These are phyloP conservation scores for Eucalyptus curtisii DNA, from an alignment of 345 rosid genomes.

Conservation along the genomic window DNA sequence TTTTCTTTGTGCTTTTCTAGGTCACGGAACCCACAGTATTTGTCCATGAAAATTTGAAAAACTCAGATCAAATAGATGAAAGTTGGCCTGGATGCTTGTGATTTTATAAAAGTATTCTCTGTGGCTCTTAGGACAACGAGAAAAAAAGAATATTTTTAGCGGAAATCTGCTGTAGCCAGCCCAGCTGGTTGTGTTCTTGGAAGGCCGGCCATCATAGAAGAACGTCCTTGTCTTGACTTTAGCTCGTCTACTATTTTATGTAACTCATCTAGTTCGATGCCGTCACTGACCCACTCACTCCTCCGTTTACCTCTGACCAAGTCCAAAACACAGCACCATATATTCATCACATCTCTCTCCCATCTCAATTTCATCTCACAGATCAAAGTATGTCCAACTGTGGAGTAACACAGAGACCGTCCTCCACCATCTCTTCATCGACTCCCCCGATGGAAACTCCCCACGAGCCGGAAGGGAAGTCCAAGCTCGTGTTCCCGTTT, in stretches of 20 bases:
- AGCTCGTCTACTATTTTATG: no score
- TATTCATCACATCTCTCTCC: neutral
- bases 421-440: neutral
- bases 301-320: neutral
- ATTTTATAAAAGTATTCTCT: neutral
- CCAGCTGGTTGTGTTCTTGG: neutral
- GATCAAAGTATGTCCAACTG: neutral
- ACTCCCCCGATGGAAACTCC: neutral
- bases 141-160: neutral
- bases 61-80: constrained; percentile 13
- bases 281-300: no score
- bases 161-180: neutral
- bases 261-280: neutral
- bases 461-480: neutral
- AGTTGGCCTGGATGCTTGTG: constrained; percentile 60
- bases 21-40: constrained; percentile 59
- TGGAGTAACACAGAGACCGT: neutral
- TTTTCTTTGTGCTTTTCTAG: constrained; percentile 11
- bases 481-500: neutral
- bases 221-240: no score
- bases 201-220: neutral
- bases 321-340: neutral
- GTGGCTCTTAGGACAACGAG: neutral
- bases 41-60: constrained; percentile 37
- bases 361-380: neutral